phyloP scores from a whole-genome alignment of 1,284 basidiomycete species.

The Fomes fomentarius region DNA sequence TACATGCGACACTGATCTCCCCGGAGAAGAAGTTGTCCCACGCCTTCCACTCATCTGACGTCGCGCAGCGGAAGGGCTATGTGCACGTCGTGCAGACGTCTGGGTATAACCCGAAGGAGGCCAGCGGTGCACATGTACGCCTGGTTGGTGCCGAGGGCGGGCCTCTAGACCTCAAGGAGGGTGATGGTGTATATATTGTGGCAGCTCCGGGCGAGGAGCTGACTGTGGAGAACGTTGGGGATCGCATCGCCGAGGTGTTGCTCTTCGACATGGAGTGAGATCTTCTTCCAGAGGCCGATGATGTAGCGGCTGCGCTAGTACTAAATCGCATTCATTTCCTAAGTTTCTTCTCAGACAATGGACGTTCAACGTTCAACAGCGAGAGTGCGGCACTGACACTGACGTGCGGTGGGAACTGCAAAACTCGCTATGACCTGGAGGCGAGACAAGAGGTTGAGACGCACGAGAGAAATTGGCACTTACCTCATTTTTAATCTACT shows the following conservation, averaged over 20 bases:
- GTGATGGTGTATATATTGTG: conserved; percentile 73
- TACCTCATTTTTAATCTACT: not conserved
- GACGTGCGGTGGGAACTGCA: no score
- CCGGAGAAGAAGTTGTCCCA: conserved; percentile 56
- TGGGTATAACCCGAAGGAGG: conserved; percentile 65
- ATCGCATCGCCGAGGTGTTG: conserved; percentile 65
- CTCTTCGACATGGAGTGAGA: conserved; percentile 75
- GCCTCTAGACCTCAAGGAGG: conserved; percentile 54
- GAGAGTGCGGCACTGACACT: no score
- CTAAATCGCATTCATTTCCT: no score
- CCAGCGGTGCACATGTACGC: conserved; percentile 53
- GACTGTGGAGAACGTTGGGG: conserved; percentile 62
- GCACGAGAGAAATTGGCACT: no score
- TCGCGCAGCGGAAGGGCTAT: conserved; percentile 43
- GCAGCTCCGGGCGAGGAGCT: conserved; percentile 48
- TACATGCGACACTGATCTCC: conserved; percentile 73
- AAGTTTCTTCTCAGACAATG: no score
- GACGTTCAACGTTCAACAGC: no score
- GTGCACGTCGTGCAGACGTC: conserved; percentile 76
- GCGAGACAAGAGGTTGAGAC: no score
- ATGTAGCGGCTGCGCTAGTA: no score
- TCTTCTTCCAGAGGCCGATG: no score
- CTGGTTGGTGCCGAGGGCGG: conserved; percentile 42
- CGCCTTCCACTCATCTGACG: conserved; percentile 25
- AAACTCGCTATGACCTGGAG: no score